phyloP scores from a whole-genome alignment of 2,329 filamentous ascomycete species.

The Madurella mycetomatis region DNA sequence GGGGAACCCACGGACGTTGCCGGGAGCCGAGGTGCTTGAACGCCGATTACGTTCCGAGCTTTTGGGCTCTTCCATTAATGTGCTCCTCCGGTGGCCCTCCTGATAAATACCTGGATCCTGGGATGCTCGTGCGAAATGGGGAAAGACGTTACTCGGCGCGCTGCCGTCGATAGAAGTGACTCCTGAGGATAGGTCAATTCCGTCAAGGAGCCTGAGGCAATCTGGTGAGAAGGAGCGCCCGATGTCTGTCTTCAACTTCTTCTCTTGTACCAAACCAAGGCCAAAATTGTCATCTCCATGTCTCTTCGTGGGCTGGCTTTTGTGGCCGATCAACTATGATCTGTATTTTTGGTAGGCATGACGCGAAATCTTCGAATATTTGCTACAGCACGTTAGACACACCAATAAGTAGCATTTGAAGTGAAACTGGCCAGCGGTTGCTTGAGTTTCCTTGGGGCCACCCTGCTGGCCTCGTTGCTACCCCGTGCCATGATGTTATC shows the following conservation, averaged over 20 bases:
- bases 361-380: conserved; percentile 6
- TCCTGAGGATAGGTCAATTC: conserved; percentile 3
- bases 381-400: conserved; percentile 13
- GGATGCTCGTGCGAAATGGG: background rate
- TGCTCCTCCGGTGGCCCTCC: background rate
- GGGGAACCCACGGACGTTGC: background rate
- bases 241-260: background rate
- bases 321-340: conserved; percentile 5
- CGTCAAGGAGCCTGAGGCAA: background rate
- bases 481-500: background rate
- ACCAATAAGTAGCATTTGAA: background rate
- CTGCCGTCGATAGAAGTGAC: background rate
- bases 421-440: conserved; percentile 13
- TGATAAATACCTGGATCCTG: too few species aligned
- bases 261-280: background rate
- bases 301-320: background rate
- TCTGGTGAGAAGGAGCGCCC: background rate
- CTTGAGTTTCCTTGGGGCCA: conserved; percentile 18
- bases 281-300: background rate
- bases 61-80: background rate
- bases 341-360: conserved; percentile 14
- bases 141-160: background rate
- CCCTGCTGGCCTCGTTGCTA: background rate
- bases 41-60: background rate
- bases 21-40: background rate